Percentiles rank a stretch among this genome's conserved stretches.
Evolutionary conservation across 2,329 filamentous ascomycete genomes (phyloP).

Genomic region (Teratosphaeria nubilosa): DNA sequence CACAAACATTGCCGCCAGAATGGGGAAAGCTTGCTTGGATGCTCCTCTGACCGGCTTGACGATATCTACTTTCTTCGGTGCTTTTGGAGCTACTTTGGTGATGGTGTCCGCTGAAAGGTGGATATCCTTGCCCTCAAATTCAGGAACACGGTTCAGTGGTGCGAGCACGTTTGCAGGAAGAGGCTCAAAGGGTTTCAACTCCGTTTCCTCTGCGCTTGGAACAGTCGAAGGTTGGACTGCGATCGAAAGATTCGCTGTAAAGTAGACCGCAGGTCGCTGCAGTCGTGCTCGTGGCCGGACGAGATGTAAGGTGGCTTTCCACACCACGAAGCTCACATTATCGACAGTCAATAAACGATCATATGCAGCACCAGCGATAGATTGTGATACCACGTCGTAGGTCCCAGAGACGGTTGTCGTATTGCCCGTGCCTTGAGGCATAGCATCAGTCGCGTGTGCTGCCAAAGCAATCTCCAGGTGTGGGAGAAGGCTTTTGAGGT

Average conservation of each 20-base stretch:
- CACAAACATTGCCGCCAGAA: constrained; percentile 61
- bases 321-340: constrained; percentile 15
- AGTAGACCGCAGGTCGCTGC: constrained; percentile 56
- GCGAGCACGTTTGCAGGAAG: constrained; percentile 68
- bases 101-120: constrained; percentile 64
- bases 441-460: constrained; percentile 24
- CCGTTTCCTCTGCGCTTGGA: constrained; percentile 50
- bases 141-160: constrained; percentile 56
- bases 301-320: constrained; percentile 19
- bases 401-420: constrained; percentile 21
- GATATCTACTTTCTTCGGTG: constrained; percentile 49
- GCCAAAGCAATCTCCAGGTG: constrained; percentile 18
- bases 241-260: constrained; percentile 32
- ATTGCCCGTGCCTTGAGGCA: constrained; percentile 19
- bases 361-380: constrained; percentile 5
- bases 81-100: constrained; percentile 60
- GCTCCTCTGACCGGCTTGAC: constrained; percentile 55
- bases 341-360: constrained; percentile 11
- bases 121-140: constrained; percentile 39
- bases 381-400: constrained; percentile 18
- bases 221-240: constrained; percentile 30
- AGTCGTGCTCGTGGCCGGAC: constrained; percentile 47
- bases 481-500: constrained; percentile 13
- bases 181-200: constrained; percentile 58
- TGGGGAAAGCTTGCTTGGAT: constrained; percentile 51